Evolutionary conservation across 371 early-diverging fungal species (phyloP), one percentile per base, ranked within the genome.

Genomic region (Umbelopsis sp.): DNA sequence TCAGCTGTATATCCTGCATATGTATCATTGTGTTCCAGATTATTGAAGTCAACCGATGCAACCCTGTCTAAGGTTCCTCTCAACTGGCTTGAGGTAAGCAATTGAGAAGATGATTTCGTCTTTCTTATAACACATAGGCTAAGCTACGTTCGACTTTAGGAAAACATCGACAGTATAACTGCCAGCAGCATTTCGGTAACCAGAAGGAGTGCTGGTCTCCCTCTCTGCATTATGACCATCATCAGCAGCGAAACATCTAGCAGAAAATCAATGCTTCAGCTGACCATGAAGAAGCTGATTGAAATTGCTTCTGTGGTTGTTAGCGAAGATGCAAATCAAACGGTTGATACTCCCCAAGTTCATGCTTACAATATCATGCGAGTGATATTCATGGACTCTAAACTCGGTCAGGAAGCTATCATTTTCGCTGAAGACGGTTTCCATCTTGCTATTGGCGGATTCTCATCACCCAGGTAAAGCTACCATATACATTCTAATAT

Each of bases 361-460:
- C 96, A 97, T 72, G 95, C 96, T 18, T 91, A 91, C 73, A 97
- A 97, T 73, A 92, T 94, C 57, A 74, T 97, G 71, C 88, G 96
- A 44, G 82, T 85, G 2, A 84, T 97, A 32, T 87, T 96, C 63
- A 91, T 89, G 78, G 96, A 96, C 76, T 87, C 93, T 10, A 84
- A 89, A 62, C 74, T 96, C 16, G 90, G 90, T 5, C 76, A 84
- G 0, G 84, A 90, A 29, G 90, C 95, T 16, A 76, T 94, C 57
- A 85, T 91, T 24, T 92, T 91, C 72, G 80, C 93, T 18, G 90
- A 91, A 16, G 86, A 89, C 9, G 93, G 90, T 0, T 91, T 93
- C 44, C 86, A 89, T 9, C 78, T 96, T 38, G 86, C 93, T 37
- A 91, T 97, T 46, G 80, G 82, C 20, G 93, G 93, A 0, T 92